These are phyloP conservation scores for Psilocybe mexicana DNA, from an alignment of 1,284 basidiomycete species.

Conservation along the genomic window DNA sequence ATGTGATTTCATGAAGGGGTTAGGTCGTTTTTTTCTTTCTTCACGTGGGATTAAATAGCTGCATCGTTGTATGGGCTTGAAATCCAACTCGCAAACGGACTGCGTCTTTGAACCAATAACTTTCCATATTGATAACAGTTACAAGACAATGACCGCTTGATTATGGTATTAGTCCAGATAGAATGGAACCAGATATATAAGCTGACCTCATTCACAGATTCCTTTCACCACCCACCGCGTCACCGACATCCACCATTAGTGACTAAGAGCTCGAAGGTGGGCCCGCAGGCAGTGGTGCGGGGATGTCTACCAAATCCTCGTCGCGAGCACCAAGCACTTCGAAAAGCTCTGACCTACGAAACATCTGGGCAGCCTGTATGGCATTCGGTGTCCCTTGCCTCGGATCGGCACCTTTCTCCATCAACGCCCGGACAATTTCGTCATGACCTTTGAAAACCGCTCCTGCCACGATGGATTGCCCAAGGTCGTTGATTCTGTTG, in stretches of 20 bases:
- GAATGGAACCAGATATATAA: too few relatives aligned
- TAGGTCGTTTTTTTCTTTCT: neutral
- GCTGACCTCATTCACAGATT: too few relatives aligned
- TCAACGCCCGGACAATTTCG: conserved; percentile 61
- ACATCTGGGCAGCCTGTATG: conserved; percentile 71
- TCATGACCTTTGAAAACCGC: conserved; percentile 77
- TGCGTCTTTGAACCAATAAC: neutral
- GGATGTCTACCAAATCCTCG: conserved; percentile 45
- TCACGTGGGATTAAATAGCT: neutral
- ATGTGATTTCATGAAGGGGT: neutral
- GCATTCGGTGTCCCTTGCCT: conserved; percentile 71
- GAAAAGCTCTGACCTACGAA: conserved; percentile 56
- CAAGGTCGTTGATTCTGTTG: conserved; percentile 73
- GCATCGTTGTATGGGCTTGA: neutral
- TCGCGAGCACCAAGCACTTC: conserved; percentile 56
- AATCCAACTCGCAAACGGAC: neutral
- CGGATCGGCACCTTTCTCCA: conserved; percentile 69
- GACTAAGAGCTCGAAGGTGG: neutral
- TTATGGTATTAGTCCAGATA: too few relatives aligned
- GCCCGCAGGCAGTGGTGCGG: conserved; percentile 19
- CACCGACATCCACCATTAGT: neutral
- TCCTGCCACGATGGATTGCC: conserved; percentile 81
- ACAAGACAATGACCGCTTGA: too few relatives aligned
- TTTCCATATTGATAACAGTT: too few relatives aligned
- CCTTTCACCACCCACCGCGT: neutral